A percentile compares a stretch with the other conserved stretches of the same genome.
Evolutionary conservation across 805 yeast species (phyloP).

Genomic region (Dipodascopsis tothii): DNA sequence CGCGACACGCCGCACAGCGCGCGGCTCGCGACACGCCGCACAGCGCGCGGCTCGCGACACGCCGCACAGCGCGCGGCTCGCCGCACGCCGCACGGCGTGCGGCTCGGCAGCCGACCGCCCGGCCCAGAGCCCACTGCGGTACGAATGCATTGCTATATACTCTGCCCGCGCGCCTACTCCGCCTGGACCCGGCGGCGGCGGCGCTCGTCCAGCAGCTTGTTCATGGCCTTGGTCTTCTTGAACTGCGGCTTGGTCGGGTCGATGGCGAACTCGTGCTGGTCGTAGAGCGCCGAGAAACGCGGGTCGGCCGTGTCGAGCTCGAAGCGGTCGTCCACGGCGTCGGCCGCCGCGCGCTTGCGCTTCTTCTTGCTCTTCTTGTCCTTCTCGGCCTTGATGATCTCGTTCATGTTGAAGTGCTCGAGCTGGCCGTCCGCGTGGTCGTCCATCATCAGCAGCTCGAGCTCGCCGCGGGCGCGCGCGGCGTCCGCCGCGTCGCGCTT

Average conservation of each 20-base stretch:
- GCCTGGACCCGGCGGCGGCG: constrained; percentile 26
- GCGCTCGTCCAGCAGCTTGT: constrained; percentile 69
- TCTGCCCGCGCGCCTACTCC: neutral
- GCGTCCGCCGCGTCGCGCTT: constrained; percentile 29
- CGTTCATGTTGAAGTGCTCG: constrained; percentile 74
- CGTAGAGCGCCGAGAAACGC: constrained; percentile 76
- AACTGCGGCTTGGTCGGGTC: constrained; percentile 90
- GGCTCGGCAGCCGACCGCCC: too few relatives aligned
- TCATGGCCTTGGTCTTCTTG: constrained; percentile 82
- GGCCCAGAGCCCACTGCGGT: too few relatives aligned
- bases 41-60: too few relatives aligned
- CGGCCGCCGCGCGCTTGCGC: constrained; percentile 40
- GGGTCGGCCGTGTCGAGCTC: constrained; percentile 70
- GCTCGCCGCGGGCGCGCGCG: constrained; percentile 49
- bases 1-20: too few relatives aligned
- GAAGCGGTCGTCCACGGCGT: constrained; percentile 46
- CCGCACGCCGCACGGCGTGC: too few relatives aligned
- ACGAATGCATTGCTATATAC: too few relatives aligned
- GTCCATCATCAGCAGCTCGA: constrained; percentile 66
- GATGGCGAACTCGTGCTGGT: constrained; percentile 83
- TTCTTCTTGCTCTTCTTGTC: constrained; percentile 30
- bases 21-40: too few relatives aligned
- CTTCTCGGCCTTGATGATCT: constrained; percentile 59
- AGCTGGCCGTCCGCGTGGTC: constrained; percentile 42
- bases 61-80: too few relatives aligned